Conservation (phyloP, 768 basidiomycete species). For the Lentinula raphanica region DNA sequence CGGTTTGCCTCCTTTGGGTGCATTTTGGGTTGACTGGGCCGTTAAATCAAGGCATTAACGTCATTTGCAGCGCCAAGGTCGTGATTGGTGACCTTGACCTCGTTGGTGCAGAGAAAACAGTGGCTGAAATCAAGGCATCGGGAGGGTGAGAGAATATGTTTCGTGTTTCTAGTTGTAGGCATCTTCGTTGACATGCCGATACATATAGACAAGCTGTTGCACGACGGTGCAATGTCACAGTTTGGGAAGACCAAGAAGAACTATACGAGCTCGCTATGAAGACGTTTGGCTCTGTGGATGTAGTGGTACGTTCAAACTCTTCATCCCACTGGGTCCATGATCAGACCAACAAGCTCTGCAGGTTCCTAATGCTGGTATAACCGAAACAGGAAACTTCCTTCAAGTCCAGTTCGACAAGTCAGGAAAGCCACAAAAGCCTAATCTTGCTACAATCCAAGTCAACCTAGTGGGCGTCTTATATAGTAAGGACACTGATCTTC, state of each 20-base stretch:
- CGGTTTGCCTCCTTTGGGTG: constrained; percentile 16
- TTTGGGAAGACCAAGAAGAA: background rate
- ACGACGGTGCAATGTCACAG: constrained; percentile 1
- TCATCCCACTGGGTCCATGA: no score
- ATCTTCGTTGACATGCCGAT: background rate
- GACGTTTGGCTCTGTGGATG: constrained; percentile 1
- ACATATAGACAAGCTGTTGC: constrained; percentile 1
- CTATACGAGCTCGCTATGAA: constrained; percentile 2
- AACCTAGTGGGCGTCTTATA: no score
- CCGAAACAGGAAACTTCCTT: constrained; percentile 8
- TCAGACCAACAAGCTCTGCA: no score
- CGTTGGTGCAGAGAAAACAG: constrained; percentile 16
- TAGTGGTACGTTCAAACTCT: constrained; percentile 6
- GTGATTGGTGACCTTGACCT: constrained; percentile 26
- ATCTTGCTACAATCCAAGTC: no score
- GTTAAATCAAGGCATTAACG: background rate
- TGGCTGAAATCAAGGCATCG: constrained; percentile 10
- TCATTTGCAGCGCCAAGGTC: constrained; percentile 20
- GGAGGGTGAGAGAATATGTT: constrained; percentile 19
- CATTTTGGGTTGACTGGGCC: background rate
- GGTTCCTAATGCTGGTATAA: constrained; percentile 17
- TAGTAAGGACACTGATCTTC: no score
- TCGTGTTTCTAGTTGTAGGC: background rate
- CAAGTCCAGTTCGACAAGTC: background rate
- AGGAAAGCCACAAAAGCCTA: no score